Base-by-base conservation (phyloP, 2,329 filamentous ascomycete genomes). In the Diplodia corticola region DNA sequence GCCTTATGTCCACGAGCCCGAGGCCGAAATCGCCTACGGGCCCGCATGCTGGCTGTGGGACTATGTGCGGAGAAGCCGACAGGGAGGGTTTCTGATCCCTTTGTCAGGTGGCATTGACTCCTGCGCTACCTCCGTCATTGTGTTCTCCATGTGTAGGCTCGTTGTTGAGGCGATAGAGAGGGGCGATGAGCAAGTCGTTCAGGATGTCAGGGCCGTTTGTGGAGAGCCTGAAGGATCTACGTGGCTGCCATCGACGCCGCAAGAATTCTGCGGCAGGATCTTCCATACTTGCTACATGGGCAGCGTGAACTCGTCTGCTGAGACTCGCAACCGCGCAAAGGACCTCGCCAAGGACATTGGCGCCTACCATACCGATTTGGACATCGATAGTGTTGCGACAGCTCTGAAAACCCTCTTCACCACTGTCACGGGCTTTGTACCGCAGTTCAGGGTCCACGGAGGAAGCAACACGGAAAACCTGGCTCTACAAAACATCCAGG, bases 281-380 rank as follows among this genome's bases (percentile, higher is more conserved):
- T 88, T 90, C 70, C 83, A 85, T 69, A 91, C 67, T 1, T 81
- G 83, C 54, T 91, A 88, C 76, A 89, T 92, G 87, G 91, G 90
- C 12, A 93, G 80, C 78, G 79, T 83, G 70, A 86, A 89, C 69
- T 89, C 89, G 49, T 88, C 85, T 59, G 78, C 80, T 49, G 89
- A 92, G 69, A 93, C 91, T 0, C 71, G 91, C 10, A 80, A 83
- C 54, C 82, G 91, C 30, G 89, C 91, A 1, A 85, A 85, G 72
- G 81, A 84, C 0, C 82, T 94, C 2, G 78, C 82, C 1, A 73
- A 80, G 4, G 82, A 80, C 4, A 92, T 94, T 63, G 91, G 91
- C 3, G 82, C 85, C 17, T 88, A 92, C 72, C 92, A 95, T 73
- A 82, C 86, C 4, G 85, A 93, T 72, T 80, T 92, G 51, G 86